Percentiles rank a stretch among this genome's conserved stretches.
These are phyloP conservation scores for Candida tammaniensis DNA, from an alignment of 805 yeast species.

Conservation along the genomic window DNA sequence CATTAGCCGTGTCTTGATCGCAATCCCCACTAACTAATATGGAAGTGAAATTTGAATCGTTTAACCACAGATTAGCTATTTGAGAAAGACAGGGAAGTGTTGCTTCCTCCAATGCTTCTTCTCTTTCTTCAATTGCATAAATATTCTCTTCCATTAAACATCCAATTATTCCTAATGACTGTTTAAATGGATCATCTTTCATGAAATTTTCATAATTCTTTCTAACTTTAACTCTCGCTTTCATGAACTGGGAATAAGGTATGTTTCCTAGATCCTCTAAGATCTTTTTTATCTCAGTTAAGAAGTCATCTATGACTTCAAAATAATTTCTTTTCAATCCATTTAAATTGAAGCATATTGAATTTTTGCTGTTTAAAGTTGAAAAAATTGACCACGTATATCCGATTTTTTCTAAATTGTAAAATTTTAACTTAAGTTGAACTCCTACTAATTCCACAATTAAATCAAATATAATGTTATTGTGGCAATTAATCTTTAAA, in stretches of 20 bases:
- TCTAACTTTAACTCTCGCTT: constrained; percentile 47
- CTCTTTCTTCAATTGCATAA: constrained; percentile 53
- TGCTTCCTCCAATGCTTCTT: constrained; percentile 54
- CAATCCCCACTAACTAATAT: constrained; percentile 11
- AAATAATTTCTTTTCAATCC: constrained; percentile 49
- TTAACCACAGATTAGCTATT: too few species aligned
- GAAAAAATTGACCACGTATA: constrained; percentile 57
- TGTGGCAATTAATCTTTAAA: constrained; percentile 30
- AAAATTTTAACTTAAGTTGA: constrained; percentile 40
- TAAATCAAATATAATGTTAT: constrained; percentile 52
- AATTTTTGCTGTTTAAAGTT: constrained; percentile 51
- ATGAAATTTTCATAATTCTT: constrained; percentile 44
- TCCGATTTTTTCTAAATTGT: constrained; percentile 54
- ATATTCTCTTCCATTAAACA: constrained; percentile 55
- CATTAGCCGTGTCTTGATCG: constrained; percentile 1
- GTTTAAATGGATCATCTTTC: constrained; percentile 42
- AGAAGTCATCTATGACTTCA: constrained; percentile 30
- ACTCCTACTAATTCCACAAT: constrained; percentile 47
- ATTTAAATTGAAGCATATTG: constrained; percentile 49
- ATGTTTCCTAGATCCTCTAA: constrained; percentile 11
- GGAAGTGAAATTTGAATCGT: constrained; percentile 4
- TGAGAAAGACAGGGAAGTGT: too few species aligned
- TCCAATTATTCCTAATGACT: constrained; percentile 49
- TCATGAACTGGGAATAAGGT: constrained; percentile 34
- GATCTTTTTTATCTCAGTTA: constrained; percentile 26